phyloP scores from a whole-genome alignment of 2,329 filamentous ascomycete genomes.

The Thielaviopsis cerberus region DNA sequence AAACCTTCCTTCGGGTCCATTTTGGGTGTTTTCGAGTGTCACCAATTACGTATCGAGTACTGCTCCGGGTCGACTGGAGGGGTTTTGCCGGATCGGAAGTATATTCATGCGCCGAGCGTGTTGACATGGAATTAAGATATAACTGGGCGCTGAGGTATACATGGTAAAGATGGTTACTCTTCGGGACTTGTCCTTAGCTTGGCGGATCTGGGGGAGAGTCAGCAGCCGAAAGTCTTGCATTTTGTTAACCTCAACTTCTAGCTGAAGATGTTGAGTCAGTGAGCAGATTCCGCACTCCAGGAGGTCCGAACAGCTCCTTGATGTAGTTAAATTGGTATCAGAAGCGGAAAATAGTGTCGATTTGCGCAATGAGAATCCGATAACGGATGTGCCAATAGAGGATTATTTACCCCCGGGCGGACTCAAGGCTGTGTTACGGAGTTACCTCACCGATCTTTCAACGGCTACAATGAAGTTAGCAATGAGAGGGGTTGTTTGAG shows the following conservation, averaged over 20 bases:
- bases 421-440: background rate
- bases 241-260: background rate
- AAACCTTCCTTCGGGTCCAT: slow-evolving; percentile 4
- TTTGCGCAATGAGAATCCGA: background rate
- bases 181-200: background rate
- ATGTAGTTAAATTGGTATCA: background rate
- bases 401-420: background rate
- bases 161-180: background rate
- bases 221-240: background rate
- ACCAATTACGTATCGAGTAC: slow-evolving; percentile 4
- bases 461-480: too few relatives aligned
- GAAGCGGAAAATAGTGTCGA: background rate
- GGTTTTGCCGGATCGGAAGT: background rate
- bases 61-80: background rate
- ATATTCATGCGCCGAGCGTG: background rate
- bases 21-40: background rate
- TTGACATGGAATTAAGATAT: background rate
- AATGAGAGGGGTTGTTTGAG: too few relatives aligned
- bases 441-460: background rate
- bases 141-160: background rate
- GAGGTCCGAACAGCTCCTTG: background rate
- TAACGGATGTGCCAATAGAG: background rate
- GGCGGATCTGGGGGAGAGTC: background rate
- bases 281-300: background rate
- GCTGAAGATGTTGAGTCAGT: background rate